A percentile compares a stretch with the other conserved stretches of the same genome.
Conservation (phyloP, 2,329 filamentous ascomycete species). For the Magnaporthiopsis rhizophila region DNA sequence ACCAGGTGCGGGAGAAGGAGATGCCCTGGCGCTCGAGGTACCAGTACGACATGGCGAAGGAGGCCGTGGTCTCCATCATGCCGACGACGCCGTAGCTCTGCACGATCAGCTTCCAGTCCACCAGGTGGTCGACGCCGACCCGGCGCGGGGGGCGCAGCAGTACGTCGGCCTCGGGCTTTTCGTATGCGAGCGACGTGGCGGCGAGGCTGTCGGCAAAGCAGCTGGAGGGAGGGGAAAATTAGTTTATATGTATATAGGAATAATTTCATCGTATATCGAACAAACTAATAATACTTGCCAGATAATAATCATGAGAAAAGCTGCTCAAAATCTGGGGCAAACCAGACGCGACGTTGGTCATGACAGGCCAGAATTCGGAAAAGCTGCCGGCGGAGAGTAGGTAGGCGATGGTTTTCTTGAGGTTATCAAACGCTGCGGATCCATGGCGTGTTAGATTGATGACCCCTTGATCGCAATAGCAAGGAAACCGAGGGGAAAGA, state of each 20-base stretch:
- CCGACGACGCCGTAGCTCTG: slow-evolving; percentile 68
- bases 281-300: slow-evolving; percentile 22
- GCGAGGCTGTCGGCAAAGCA: slow-evolving; percentile 73
- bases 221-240: slow-evolving; percentile 2
- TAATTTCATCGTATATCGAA: too few species aligned
- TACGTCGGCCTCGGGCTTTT: slow-evolving; percentile 69
- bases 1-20: slow-evolving; percentile 57
- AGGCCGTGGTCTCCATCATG: slow-evolving; percentile 49
- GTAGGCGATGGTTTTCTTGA: slow-evolving; percentile 72
- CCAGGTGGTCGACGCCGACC: slow-evolving; percentile 61
- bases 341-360: slow-evolving; percentile 65
- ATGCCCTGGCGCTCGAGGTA: slow-evolving; percentile 56
- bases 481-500: too few species aligned
- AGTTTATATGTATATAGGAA: too few species aligned
- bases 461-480: neutral
- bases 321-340: slow-evolving; percentile 65
- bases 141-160: slow-evolving; percentile 61
- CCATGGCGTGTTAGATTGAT: neutral
- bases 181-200: slow-evolving; percentile 66
- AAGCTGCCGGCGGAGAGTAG: slow-evolving; percentile 67
- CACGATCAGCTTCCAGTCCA: slow-evolving; percentile 64
- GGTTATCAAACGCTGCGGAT: slow-evolving; percentile 59
- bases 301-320: slow-evolving; percentile 63
- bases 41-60: slow-evolving; percentile 61
- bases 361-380: slow-evolving; percentile 67